Base-by-base conservation (phyloP, 495 filamentous ascomycete species). In the Talaromyces liani region DNA sequence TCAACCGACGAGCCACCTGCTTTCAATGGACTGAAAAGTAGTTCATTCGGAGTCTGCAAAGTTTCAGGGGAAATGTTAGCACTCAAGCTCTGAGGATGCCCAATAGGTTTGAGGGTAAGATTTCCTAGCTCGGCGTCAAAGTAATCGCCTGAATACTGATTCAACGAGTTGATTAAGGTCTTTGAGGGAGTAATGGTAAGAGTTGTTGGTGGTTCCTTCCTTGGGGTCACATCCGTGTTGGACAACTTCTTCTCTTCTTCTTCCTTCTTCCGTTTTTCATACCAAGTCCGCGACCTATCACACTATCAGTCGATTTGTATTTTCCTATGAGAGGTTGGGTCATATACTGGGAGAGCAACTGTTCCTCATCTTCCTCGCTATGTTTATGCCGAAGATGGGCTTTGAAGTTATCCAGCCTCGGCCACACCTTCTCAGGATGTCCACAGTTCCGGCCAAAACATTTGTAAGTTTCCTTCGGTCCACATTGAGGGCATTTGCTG, bases 321-420 rank as follows among this genome's bases (percentile, higher is more conserved):
- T 18, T 20, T 14, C 5, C 8, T 9, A 60, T 27, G 6, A 45
- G 24, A 9, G 25, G 29, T 2, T 6, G 22, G 7, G 20, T 1
- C 22, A 67, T 79, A 69, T 75, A 88, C 88, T 71, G 80, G 61
- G 75, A 76, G 57, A 86, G 71, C 24, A 88, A 79, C 14, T 71
- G 65, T 5, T 83, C 78, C 2, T 80, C 67, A 64, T 87, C 78
- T 34, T 82, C 76, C 4, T 82, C 78, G 22, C 72, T 70, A 74
- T 98, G 93, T 70, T 94, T 88, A n/a, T 89, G 85, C 63, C 81
- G 82, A 53, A 96, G 79, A 68, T 98, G 94, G 62, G 89, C 87
- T 69, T 86, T 87, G 74, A 97, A 98, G 66, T 98, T 98, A 72
- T 98, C 94, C 59, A 89, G 73, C 7, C 94, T 85, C 9, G 91